Base-by-base conservation (phyloP, 345 rosid species). In the Microthlaspi erraticum region DNA sequence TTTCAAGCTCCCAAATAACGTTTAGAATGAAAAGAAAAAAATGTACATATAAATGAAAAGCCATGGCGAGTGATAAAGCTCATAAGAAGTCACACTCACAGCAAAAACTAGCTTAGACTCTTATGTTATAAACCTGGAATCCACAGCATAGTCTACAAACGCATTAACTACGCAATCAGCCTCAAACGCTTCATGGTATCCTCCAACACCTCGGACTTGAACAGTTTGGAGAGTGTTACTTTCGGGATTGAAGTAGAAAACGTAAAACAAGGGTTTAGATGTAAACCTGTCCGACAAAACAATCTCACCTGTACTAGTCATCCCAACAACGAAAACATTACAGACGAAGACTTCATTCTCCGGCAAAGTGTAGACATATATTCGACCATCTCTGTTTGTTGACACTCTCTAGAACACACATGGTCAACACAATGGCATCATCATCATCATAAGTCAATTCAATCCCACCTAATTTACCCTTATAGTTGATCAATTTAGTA, bases 401-500 rank as follows among this genome's bases (percentile, higher is more conserved):
- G 3, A 20, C 31, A 20, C 26, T 17, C 36, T 52, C 57, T 52
- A 52, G 17, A 52, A 52, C 57, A 16, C 57, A 52, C 36, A 52
- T 5, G 12, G 3, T 1, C 8, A 52, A 26, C 57, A 2, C 14
- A 52, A 26, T 7, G 7, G 7, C 57, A 52, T 10, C 36, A 20
- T 6, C 2, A 0, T 5, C 8, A 13, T n/a, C 52, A 46, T 46
- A 45, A 11, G 17, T 23, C 17, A 6, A 52, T 12, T 3, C 4
- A 52, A 52, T 52, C 57, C 8, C 17, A 29, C 57, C 36, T 52
- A 52, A 26, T 18, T 52, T 52, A 26, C 57, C 57, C 36, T 26
- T 52, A 52, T 26, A 52, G 57, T 52, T 52, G 10, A 49, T 10
- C 51, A 45, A 16, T 7, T 2, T 8, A 48, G 14, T 3, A 17